Evolutionary conservation across 2,329 filamentous ascomycete genomes (phyloP).

Genomic region (Fusarium fracticaudum): DNA sequence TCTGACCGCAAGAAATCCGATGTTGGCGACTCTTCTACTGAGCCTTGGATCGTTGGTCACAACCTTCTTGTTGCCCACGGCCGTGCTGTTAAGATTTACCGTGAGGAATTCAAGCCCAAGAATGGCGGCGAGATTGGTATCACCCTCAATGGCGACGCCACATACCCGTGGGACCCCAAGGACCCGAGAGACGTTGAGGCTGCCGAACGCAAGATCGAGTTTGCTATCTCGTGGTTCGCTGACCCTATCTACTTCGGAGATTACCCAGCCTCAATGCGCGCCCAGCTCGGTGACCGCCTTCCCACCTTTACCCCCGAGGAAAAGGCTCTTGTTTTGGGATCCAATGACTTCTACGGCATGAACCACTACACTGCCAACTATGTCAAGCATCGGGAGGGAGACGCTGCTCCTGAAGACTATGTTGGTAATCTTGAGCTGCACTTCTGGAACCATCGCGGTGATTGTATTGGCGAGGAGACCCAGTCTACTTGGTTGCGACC

Average conservation of each 20-base stretch:
- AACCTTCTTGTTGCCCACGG: slow-evolving; percentile 83
- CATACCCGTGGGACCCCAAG: slow-evolving; percentile 82
- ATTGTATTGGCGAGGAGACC: slow-evolving; percentile 82
- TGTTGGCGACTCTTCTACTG: slow-evolving; percentile 77
- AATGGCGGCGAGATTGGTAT: slow-evolving; percentile 84
- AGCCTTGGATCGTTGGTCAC: slow-evolving; percentile 86
- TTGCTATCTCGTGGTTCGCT: slow-evolving; percentile 87
- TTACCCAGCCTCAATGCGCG: slow-evolving; percentile 85
- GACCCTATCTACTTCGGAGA: slow-evolving; percentile 87
- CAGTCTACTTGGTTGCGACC: slow-evolving; percentile 85
- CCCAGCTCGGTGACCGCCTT: slow-evolving; percentile 81
- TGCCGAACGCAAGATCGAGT: slow-evolving; percentile 83
- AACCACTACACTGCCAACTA: slow-evolving; percentile 94
- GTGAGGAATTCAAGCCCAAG: slow-evolving; percentile 80
- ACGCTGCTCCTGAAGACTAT: slow-evolving; percentile 72
- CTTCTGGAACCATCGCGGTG: slow-evolving; percentile 75
- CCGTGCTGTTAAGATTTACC: slow-evolving; percentile 81
- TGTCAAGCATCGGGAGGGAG: slow-evolving; percentile 75
- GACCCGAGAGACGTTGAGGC: slow-evolving; percentile 81
- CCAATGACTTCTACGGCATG: slow-evolving; percentile 94
- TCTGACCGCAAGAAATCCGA: slow-evolving; percentile 77
- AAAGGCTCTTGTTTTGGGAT: slow-evolving; percentile 77
- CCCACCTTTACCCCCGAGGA: slow-evolving; percentile 80
- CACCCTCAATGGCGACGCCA: slow-evolving; percentile 86
- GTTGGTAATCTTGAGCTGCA: slow-evolving; percentile 79